Percentiles rank a stretch among this genome's conserved stretches.
These are phyloP conservation scores for Globisporangium lucens DNA, from an alignment of 352 stramenopile genomes.

Conservation along the genomic window DNA sequence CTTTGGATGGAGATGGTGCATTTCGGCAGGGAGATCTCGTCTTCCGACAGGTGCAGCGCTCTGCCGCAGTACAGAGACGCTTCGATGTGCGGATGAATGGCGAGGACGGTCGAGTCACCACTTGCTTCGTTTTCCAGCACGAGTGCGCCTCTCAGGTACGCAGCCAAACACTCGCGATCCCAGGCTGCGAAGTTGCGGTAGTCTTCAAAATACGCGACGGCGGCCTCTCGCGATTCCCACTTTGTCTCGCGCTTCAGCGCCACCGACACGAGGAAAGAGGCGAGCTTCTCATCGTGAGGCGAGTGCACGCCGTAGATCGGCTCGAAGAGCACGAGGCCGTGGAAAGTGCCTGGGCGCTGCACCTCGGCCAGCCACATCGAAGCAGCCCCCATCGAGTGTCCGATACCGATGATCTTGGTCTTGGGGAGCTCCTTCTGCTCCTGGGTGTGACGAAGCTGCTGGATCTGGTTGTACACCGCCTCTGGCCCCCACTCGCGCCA, in stretches of 20 bases:
- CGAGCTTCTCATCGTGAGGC: conserved; percentile 1
- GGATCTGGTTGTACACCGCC: conserved; percentile 30
- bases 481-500: not conserved
- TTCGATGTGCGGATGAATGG: conserved; percentile 28
- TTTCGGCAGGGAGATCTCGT: conserved; percentile 26
- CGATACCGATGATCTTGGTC: conserved; percentile 41
- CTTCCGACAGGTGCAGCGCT: conserved; percentile 21
- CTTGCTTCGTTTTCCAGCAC: conserved; percentile 16
- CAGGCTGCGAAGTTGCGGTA: conserved; percentile 31
- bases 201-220: conserved; percentile 18
- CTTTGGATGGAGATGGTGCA: conserved; percentile 33
- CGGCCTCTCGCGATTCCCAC: conserved; percentile 27
- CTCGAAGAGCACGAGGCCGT: conserved; percentile 46
- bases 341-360: conserved; percentile 40
- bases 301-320: conserved; percentile 23
- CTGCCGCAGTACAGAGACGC: conserved; percentile 26
- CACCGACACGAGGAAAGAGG: conserved; percentile 35
- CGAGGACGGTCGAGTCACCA: conserved; percentile 19
- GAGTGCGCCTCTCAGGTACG: conserved; percentile 26
- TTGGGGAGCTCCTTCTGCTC: not conserved
- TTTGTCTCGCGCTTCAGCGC: conserved; percentile 25
- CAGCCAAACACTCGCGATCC: conserved; percentile 27
- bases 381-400: conserved; percentile 44
- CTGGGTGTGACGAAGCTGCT: conserved; percentile 2
- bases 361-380: conserved; percentile 37